These are phyloP conservation scores for Colletotrichum filicis DNA, from an alignment of 2,329 filamentous ascomycete genomes.

Conservation along the genomic window DNA sequence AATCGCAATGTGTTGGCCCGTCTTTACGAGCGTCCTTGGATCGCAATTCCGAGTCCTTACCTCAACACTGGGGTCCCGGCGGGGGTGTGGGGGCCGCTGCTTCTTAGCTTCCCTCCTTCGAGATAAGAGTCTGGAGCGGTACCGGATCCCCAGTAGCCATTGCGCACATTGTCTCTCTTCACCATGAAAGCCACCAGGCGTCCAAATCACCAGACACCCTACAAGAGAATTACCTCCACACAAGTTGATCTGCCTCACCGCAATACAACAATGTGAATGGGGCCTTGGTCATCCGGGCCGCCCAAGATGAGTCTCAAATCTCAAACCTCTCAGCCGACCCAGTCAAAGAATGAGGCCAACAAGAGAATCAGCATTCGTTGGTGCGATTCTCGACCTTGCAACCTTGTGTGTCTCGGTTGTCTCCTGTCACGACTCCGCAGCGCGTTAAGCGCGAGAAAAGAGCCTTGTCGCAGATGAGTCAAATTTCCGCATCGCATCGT, in stretches of 20 bases:
- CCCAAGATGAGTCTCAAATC: slow-evolving; percentile 4
- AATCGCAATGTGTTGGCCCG: slow-evolving; percentile 1
- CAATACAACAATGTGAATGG: slow-evolving; percentile 9
- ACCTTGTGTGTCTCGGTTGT: background rate
- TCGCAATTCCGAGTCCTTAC: slow-evolving; percentile 7
- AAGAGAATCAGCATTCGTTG: background rate
- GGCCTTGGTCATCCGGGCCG: slow-evolving; percentile 11
- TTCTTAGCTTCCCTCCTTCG: slow-evolving; percentile 4
- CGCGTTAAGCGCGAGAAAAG: slow-evolving; percentile 31
- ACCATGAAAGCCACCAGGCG: background rate
- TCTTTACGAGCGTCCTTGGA: slow-evolving; percentile 12
- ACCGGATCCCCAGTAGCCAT: slow-evolving; percentile 22
- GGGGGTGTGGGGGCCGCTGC: slow-evolving; percentile 21
- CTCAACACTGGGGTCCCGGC: slow-evolving; percentile 4
- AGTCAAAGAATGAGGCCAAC: slow-evolving; percentile 1
- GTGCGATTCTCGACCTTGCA: background rate
- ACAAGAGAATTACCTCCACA: slow-evolving; percentile 23
- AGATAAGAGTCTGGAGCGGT: slow-evolving; percentile 31
- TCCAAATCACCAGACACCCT: slow-evolving; percentile 32
- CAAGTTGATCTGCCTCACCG: slow-evolving; percentile 28
- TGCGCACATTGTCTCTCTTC: background rate
- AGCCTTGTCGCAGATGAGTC: slow-evolving; percentile 23
- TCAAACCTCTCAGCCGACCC: slow-evolving; percentile 9
- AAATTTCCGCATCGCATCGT: slow-evolving; percentile 24
- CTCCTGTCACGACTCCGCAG: background rate